phyloP scores from a whole-genome alignment of 2,329 filamentous ascomycete genomes.

The Cladosporium sphaerospermum region DNA sequence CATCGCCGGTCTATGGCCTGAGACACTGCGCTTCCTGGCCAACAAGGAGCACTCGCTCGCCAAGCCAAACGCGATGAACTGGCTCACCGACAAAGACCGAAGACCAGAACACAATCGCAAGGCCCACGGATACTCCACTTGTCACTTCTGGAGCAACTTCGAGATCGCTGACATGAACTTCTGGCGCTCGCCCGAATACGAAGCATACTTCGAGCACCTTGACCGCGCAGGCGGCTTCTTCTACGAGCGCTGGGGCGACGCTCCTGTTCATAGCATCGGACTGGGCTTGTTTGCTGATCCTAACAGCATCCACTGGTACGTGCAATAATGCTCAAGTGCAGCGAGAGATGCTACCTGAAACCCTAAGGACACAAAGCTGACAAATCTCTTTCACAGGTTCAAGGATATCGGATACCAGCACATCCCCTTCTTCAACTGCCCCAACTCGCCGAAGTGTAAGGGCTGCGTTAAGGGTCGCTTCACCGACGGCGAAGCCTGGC shows the following conservation, averaged over 20 bases:
- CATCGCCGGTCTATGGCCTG: slow-evolving; percentile 88
- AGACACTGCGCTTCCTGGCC: slow-evolving; percentile 83
- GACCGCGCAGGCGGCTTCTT: slow-evolving; percentile 95
- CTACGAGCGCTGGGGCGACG: slow-evolving; percentile 97
- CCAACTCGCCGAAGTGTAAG: slow-evolving; percentile 88
- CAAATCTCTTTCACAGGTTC: slow-evolving; percentile 60
- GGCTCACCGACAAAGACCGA: slow-evolving; percentile 72
- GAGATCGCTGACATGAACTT: slow-evolving; percentile 92
- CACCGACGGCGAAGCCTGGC: slow-evolving; percentile 78
- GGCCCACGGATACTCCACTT: slow-evolving; percentile 92
- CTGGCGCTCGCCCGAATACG: slow-evolving; percentile 83
- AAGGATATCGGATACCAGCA: slow-evolving; percentile 98
- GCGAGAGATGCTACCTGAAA: no score
- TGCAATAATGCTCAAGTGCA: slow-evolving; percentile 13
- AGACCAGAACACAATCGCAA: slow-evolving; percentile 73
- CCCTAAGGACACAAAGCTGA: no score
- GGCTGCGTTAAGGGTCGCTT: slow-evolving; percentile 82
- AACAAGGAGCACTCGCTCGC: slow-evolving; percentile 70
- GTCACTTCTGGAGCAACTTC: slow-evolving; percentile 99
- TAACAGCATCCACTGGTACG: slow-evolving; percentile 86
- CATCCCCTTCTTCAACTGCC: slow-evolving; percentile 97
- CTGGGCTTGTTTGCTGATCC: slow-evolving; percentile 87
- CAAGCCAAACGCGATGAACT: slow-evolving; percentile 77
- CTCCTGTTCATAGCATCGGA: slow-evolving; percentile 91
- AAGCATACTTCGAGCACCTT: slow-evolving; percentile 93